Evolutionary conservation across 139 green algal genomes (phyloP).

Genomic region (Nannochloris sp.): DNA sequence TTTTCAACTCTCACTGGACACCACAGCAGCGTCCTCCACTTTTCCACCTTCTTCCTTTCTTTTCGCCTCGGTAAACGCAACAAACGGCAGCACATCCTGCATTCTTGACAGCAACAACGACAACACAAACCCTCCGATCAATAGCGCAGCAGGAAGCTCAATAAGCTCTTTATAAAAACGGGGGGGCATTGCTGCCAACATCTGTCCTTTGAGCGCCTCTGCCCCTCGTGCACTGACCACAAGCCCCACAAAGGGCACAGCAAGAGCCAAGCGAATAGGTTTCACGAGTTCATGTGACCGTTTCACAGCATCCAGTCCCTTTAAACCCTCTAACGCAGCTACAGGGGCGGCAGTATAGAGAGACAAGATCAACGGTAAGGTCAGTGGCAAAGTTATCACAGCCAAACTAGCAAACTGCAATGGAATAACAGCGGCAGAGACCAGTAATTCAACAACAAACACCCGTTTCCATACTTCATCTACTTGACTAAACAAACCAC

Average conservation of each 20-base stretch:
- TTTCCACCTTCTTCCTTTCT: not conserved
- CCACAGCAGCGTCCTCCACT: too few species aligned
- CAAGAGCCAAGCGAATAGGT: slow-evolving; percentile 18
- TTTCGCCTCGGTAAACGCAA: slow-evolving; percentile 1
- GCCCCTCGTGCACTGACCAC: slow-evolving; percentile 9
- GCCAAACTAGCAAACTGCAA: slow-evolving; percentile 24
- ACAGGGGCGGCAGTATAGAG: slow-evolving; percentile 22
- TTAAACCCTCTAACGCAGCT: slow-evolving; percentile 9
- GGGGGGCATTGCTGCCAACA: slow-evolving; percentile 12
- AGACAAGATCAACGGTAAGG: slow-evolving; percentile 26
- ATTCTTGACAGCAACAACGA: slow-evolving; percentile 10
- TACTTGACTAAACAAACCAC: not conserved
- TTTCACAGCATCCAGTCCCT: slow-evolving; percentile 10
- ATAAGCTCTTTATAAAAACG: slow-evolving; percentile 28
- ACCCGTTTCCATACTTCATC: slow-evolving; percentile 7
- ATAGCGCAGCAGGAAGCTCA: slow-evolving; percentile 19
- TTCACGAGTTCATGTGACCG: slow-evolving; percentile 19
- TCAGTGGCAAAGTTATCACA: slow-evolving; percentile 31
- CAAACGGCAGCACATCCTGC: slow-evolving; percentile 15
- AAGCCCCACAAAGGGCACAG: slow-evolving; percentile 26
- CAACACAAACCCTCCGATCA: slow-evolving; percentile 7
- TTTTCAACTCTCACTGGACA: too few species aligned
- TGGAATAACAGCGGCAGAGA: slow-evolving; percentile 30
- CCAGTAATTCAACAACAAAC: slow-evolving; percentile 28
- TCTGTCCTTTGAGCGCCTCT: not conserved